Evolutionary conservation across 177 flowering plant species (phyloP), one percentile per base, ranked within the genome.

Genomic region (Vitis hybrid): DNA sequence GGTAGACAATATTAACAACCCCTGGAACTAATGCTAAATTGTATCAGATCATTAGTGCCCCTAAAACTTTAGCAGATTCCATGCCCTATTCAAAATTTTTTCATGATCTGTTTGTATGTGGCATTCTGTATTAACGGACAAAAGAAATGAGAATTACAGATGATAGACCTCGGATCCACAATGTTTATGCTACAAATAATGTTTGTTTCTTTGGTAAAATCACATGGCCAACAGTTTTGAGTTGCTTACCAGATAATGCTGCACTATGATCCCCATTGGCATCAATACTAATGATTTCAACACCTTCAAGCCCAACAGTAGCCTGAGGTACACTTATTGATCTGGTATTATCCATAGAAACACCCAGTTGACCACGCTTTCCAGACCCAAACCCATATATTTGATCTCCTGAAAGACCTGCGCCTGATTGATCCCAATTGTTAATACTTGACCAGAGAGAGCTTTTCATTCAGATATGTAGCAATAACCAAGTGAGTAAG

Each of bases 251-350:
- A 70, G 91, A 87, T 73, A 90, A 69, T 75, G 97, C 95, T 17
- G 89, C 91, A 80, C 96, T 95, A 67, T 90, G 97, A 84, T 92
- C 98, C 67, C 99, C 97, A 85, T 88, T 90, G 18, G 97, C 96
- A 77, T 17, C 18, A 51, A 95, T 71, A 60, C 71, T 61, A 12
- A 47, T 56, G 11, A 90, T 76, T 56, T 81, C 80, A 73, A 78
- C 78, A 65, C 77, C 82, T 71, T 84, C 82, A 61, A 92, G 69
- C 55, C 89, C 91, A 49, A 65, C 17, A 71, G 79, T 77, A 70
- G 70, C 53, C 66, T 83, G 85, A 63, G 99, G 99, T 68, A 79
- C 68, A 79, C 65, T 80, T 64, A 79, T 71, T 24, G 81, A 77
- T 71, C 71, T 87, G 14, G 76, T 71, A 67, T 58, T 84, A 10